phyloP scores from a whole-genome alignment of 2,329 filamentous ascomycete species.

The Didymellaceae sp. region DNA sequence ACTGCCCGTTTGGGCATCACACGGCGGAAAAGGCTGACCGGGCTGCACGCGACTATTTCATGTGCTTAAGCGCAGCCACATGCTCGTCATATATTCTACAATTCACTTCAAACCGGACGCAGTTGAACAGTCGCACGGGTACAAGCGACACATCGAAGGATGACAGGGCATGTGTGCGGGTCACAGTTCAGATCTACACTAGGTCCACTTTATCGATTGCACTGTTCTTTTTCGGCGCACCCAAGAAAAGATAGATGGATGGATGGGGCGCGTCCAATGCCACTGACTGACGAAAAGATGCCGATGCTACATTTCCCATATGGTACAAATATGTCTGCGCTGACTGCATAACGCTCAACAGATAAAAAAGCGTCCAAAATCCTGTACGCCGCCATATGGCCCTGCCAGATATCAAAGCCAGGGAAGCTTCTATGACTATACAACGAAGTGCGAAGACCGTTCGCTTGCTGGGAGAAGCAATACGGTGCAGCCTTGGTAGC shows the following conservation, averaged over 20 bases:
- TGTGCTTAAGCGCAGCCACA: constrained; percentile 13
- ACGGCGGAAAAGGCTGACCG: constrained; percentile 4
- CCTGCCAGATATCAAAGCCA: constrained; percentile 28
- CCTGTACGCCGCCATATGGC: constrained; percentile 37
- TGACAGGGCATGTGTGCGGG: constrained; percentile 30
- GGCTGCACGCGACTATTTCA: constrained; percentile 20
- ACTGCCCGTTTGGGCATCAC: constrained; percentile 20
- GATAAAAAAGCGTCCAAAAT: constrained; percentile 29
- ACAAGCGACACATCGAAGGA: constrained; percentile 12
- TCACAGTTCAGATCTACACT: constrained; percentile 27
- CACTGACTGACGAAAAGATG: constrained; percentile 14
- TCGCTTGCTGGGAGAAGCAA: constrained; percentile 20
- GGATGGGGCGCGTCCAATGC: no score
- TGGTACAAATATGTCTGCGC: constrained; percentile 39
- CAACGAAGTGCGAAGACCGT: constrained; percentile 29
- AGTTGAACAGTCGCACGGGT: neutral
- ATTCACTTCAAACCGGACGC: no score
- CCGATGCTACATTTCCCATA: constrained; percentile 34
- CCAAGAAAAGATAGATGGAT: neutral
- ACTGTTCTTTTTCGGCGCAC: constrained; percentile 26
- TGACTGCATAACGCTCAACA: constrained; percentile 33
- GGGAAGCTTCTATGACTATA: constrained; percentile 39
- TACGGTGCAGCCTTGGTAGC: constrained; percentile 21
- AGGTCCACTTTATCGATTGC: constrained; percentile 41
- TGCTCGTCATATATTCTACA: neutral